A percentile compares a stretch with the other conserved stretches of the same genome.
These are phyloP conservation scores for Aureobasidium sp. DNA, from an alignment of 2,329 filamentous ascomycete genomes.

Conservation along the genomic window DNA sequence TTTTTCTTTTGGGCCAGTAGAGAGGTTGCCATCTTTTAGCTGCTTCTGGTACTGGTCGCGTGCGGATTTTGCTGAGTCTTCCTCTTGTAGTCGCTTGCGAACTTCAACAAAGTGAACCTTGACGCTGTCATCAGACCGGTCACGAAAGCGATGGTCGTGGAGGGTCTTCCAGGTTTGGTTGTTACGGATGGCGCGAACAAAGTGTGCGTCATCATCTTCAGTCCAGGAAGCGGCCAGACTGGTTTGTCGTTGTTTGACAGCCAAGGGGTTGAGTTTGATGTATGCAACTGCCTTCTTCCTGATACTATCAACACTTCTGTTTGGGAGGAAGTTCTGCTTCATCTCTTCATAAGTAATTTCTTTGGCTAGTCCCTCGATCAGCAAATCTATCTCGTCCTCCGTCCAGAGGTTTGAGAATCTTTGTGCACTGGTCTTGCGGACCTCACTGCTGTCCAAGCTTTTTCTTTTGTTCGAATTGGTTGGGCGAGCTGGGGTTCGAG, in stretches of 20 bases:
- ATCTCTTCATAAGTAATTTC: not conserved
- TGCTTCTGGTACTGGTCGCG: not conserved
- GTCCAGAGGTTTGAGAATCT: not conserved
- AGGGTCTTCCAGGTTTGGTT: slow-evolving; percentile 4
- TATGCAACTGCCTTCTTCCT: not conserved
- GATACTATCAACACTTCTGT: slow-evolving; percentile 3
- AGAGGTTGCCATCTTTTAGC: not conserved
- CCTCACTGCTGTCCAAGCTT: not conserved
- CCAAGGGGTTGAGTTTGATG: not conserved
- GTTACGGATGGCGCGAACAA: not conserved
- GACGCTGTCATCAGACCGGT: slow-evolving; percentile 7
- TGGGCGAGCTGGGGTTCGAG: not conserved
- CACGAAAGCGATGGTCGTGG: not conserved
- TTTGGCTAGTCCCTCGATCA: not conserved
- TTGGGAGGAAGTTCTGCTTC: not conserved
- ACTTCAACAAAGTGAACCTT: slow-evolving; percentile 1
- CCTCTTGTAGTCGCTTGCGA: not conserved
- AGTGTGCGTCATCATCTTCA: slow-evolving; percentile 1
- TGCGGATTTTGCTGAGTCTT: not conserved
- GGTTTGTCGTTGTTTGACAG: not conserved
- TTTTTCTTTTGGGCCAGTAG: slow-evolving; percentile 10
- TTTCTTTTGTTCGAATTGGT: not conserved
- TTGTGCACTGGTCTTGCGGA: not conserved
- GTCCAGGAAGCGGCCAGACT: not conserved
- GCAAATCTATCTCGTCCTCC: not conserved